These are phyloP conservation scores for Eucalyptus melliodora DNA, from an alignment of 345 rosid genomes.

Conservation along the genomic window DNA sequence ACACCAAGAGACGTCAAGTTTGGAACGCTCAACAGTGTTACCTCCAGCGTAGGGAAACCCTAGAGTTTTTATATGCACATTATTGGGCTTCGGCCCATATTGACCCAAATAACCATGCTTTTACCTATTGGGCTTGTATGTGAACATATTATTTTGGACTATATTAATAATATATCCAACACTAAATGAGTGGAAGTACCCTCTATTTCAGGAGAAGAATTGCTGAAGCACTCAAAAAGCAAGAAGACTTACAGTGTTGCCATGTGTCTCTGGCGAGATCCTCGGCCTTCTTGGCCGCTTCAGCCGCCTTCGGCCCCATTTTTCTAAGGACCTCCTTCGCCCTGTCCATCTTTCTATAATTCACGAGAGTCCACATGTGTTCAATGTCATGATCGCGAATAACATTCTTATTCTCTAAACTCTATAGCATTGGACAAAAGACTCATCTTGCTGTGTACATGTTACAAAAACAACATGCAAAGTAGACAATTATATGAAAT, in stretches of 20 bases:
- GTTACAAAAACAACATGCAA: neutral
- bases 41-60: too few relatives aligned
- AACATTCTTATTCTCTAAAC: neutral
- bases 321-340: neutral
- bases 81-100: too few relatives aligned
- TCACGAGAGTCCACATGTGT: neutral
- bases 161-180: too few relatives aligned
- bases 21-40: too few relatives aligned
- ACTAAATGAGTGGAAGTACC: neutral
- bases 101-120: too few relatives aligned
- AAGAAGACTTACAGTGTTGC: neutral
- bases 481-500: neutral
- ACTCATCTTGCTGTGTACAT: neutral
- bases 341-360: neutral
- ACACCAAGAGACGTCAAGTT: too few relatives aligned
- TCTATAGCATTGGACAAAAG: neutral
- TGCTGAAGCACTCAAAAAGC: neutral
- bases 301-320: neutral
- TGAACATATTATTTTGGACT: too few relatives aligned
- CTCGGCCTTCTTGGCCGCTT: constrained; percentile 5
- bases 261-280: constrained; percentile 6
- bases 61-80: too few relatives aligned
- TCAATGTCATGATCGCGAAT: neutral
- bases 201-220: neutral
- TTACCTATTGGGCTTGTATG: too few relatives aligned